Evolutionary conservation across 2,329 filamentous ascomycete genomes (phyloP).

Genomic region (Botrytis sinoallii): DNA sequence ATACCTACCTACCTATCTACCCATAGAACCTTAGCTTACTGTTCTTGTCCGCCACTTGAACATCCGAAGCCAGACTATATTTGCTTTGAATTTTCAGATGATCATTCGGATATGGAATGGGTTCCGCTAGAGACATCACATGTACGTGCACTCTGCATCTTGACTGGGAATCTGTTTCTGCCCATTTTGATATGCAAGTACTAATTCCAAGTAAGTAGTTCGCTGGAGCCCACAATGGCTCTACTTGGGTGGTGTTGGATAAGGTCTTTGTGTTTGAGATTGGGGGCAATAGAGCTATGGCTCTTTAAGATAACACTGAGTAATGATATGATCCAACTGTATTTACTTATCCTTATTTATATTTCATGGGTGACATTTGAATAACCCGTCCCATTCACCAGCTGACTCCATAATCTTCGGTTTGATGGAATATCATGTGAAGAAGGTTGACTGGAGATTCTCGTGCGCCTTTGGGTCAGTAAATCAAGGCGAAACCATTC

Average conservation of each 20-base stretch:
- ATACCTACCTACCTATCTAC: neutral
- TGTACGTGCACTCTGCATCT: neutral
- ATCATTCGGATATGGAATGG: neutral
- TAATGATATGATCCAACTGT: neutral
- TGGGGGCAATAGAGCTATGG: neutral
- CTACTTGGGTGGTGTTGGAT: neutral
- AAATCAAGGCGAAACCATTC: neutral
- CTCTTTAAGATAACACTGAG: neutral
- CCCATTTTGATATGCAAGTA: neutral
- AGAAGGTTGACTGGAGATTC: neutral
- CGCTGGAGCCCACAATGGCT: neutral
- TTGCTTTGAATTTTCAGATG: neutral
- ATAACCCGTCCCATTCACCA: neutral
- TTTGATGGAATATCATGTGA: neutral
- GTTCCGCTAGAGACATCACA: neutral
- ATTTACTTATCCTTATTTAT: neutral
- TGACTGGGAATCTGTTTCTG: neutral
- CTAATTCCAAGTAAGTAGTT: accelerated
- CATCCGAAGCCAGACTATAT: neutral
- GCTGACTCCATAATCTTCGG: neutral
- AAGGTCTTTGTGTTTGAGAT: neutral
- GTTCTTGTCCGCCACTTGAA: neutral
- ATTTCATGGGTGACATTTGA: neutral
- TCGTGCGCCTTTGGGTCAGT: neutral
- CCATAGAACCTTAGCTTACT: neutral